These are phyloP conservation scores for Colletotrichum sp. DNA, from an alignment of 2,329 filamentous ascomycete species.

Conservation along the genomic window DNA sequence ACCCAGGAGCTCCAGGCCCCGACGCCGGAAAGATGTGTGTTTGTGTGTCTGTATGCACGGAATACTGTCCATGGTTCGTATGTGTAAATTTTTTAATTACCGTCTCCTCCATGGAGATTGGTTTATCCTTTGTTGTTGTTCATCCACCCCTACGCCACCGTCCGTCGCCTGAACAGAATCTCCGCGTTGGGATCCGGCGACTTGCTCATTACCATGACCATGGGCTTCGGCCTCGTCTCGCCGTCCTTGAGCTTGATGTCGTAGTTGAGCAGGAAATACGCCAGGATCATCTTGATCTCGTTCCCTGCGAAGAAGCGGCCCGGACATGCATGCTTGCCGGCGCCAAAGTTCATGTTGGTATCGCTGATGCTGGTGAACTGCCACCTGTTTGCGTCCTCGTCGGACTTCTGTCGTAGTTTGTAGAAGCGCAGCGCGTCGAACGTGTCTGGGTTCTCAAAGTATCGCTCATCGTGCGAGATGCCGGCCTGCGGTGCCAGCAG, in stretches of 20 bases:
- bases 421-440: slow-evolving; percentile 58
- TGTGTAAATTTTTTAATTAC: background rate
- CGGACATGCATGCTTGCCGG: slow-evolving; percentile 52
- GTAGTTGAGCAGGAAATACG: slow-evolving; percentile 46
- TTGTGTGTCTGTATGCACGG: background rate
- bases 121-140: background rate
- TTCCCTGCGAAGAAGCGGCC: slow-evolving; percentile 53
- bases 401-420: slow-evolving; percentile 42
- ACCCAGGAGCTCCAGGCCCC: slow-evolving; percentile 13
- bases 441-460: slow-evolving; percentile 43
- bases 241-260: slow-evolving; percentile 45
- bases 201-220: slow-evolving; percentile 44
- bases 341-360: slow-evolving; percentile 51
- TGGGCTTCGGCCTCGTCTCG: slow-evolving; percentile 40
- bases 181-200: slow-evolving; percentile 43
- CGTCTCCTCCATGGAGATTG: background rate
- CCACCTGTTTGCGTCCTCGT: slow-evolving; percentile 41
- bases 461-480: slow-evolving; percentile 44
- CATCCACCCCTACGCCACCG: background rate
- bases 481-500: slow-evolving; percentile 45
- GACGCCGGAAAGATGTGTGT: background rate
- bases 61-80: background rate
- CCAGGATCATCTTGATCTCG: slow-evolving; percentile 49
- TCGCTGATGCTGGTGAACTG: slow-evolving; percentile 48
- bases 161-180: slow-evolving; percentile 43